Evolutionary conservation across 257 asterid species (phyloP), one percentile per base, ranked within the genome.

Genomic region (Scutellaria galericulata): DNA sequence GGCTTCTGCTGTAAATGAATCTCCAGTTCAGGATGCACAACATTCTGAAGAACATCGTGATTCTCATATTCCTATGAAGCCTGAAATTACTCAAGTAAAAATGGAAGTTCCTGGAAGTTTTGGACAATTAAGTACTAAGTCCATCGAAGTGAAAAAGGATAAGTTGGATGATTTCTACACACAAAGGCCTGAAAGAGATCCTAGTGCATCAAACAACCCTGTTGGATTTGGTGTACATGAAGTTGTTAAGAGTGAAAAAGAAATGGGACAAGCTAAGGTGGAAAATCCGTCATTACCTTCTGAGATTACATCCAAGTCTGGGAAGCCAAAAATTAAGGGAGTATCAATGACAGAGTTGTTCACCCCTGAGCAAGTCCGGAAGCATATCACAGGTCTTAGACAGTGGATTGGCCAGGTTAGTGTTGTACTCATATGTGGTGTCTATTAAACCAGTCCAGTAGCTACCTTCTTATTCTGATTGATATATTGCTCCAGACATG

Each of bases 371-470:
- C 98, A 90, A 84, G 96, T 92, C 76, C 81, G 90, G 78, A 86
- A 83, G 79, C 99, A 95, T 80, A 92, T 92, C 78, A 53, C 37
- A 39, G 94, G 98, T 79, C 97, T 95, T 75, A 84, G 99, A 72
- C 97, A 82, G 82, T 95, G 99, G 99, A 82, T 95, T 59, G 99
- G 99, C 79, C 99, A 95, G 98, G 99, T 95, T 67, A 81, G 90
- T 81, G 27, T 52, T 24, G 35, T 41, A 59, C 65, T 70, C 40
- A 13, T 56, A n/a, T 71, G 11, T 48, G 14, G 22, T 68, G 53
- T 65, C 40, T 50, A 72, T 66, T 60, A 71, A 31, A 66, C 48
- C 37, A 14, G 50, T 53, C 50, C 40, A 7, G 64, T 61, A 18
- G 64, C 68, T 61, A 44, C 70, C 66, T 73, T 53, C 24, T 40